Evolutionary conservation across 306 rosid genomes (phyloP).

Genomic region (Aeschynomene evenia): DNA sequence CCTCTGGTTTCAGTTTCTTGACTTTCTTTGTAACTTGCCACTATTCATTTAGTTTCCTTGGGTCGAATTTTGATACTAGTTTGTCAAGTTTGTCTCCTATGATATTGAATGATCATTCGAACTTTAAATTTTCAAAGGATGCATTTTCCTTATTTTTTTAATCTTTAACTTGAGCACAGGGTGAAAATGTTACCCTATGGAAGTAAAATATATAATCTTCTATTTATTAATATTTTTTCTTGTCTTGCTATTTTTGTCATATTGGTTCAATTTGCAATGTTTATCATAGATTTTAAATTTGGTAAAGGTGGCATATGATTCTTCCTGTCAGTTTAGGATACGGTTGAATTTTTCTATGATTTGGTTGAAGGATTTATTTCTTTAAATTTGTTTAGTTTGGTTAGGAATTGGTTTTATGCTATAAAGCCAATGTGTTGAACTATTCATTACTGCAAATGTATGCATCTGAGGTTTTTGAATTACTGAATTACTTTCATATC

Average conservation of each 20-base stretch:
- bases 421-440: background rate
- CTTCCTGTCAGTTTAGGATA: constrained; percentile 8
- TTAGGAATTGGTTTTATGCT: constrained; percentile 21
- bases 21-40: constrained; percentile 16
- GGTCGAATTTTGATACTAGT: background rate
- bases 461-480: constrained; percentile 4
- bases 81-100: background rate
- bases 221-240: background rate
- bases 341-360: background rate
- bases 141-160: constrained; percentile 10
- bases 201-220: constrained; percentile 11
- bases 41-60: background rate
- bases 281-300: constrained; percentile 1
- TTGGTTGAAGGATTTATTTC: constrained; percentile 4
- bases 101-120: constrained; percentile 7
- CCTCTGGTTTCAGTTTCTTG: too few species aligned
- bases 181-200: background rate
- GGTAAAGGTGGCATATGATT: background rate
- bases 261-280: background rate
- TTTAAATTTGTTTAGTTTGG: constrained; percentile 1
- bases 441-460: constrained; percentile 2
- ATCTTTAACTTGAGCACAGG: constrained; percentile 15
- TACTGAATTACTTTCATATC: too few species aligned
- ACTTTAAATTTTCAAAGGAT: constrained; percentile 20
- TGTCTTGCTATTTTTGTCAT: constrained; percentile 17